phyloP scores from a whole-genome alignment of 1,284 basidiomycete species.

The Ustilago vetiveriae region DNA sequence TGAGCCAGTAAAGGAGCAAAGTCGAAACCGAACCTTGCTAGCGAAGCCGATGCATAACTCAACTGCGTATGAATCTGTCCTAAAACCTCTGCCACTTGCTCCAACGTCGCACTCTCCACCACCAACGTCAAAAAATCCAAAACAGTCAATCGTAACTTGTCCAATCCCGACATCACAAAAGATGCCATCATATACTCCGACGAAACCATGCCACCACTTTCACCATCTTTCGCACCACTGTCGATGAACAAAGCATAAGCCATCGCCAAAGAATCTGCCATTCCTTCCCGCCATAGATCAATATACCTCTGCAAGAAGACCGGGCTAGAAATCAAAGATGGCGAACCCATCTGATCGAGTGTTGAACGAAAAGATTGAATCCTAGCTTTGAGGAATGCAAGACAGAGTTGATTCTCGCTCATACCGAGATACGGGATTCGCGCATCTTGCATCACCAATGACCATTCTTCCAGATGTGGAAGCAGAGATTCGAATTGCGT shows the following conservation, averaged over 20 bases:
- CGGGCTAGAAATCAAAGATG: constrained; percentile 25
- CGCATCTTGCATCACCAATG: background rate
- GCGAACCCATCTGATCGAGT: constrained; percentile 65
- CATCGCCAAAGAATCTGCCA: constrained; percentile 89
- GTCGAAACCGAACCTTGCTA: constrained; percentile 43
- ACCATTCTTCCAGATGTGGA: constrained; percentile 11
- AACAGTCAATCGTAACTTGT: constrained; percentile 18
- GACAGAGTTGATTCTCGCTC: constrained; percentile 74
- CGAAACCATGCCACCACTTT: constrained; percentile 6
- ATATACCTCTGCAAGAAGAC: constrained; percentile 74
- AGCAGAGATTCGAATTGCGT: constrained; percentile 61
- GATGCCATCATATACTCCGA: constrained; percentile 39
- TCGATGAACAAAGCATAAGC: constrained; percentile 89
- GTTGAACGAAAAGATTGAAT: constrained; percentile 71
- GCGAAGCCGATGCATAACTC: constrained; percentile 32
- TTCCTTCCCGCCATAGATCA: constrained; percentile 88
- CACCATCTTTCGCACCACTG: constrained; percentile 57
- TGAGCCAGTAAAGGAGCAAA: constrained; percentile 35
- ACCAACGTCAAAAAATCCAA: too few species aligned
- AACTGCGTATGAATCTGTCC: constrained; percentile 47
- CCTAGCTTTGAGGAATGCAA: constrained; percentile 77
- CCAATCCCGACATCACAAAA: constrained; percentile 24
- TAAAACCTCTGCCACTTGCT: too few species aligned
- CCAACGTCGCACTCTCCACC: too few species aligned
- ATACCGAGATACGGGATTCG: constrained; percentile 64